Evolutionary conservation across 768 basidiomycete species (phyloP), one percentile per base, ranked within the genome.

Genomic region (Leccinum imitatum): DNA sequence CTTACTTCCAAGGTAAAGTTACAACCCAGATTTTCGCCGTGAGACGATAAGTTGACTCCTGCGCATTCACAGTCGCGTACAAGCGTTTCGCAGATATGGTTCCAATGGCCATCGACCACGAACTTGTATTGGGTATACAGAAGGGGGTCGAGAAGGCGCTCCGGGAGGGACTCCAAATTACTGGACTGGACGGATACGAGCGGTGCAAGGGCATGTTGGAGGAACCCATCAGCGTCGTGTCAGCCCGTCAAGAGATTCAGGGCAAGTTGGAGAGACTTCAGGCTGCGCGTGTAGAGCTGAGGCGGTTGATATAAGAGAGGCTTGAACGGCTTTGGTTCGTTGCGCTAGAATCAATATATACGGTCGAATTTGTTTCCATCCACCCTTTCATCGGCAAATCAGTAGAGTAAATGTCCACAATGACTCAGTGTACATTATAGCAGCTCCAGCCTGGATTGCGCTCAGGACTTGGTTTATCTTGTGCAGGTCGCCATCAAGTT

Each of bases 1-100:
- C 85, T 0, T 90, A 90, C 63, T 90, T 90, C 70, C 86, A 90
- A 78, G 89, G 90, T 87, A 65, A n/a, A 31, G 50, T 37, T 44
- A n/a, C 35, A 30, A 31, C 7, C 31, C 11, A 25, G 2, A 48
- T 8, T 10, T 8, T 3, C 4, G 5, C 3, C 31, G 27, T 54
- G 47, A 17, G 54, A 14, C 2, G 13, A 50, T 13, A 3, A 25
- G 33, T 23, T 52, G 37, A 59, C 47, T 50, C 9, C 9, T 21
- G 31, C 19, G 14, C 21, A 23, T 30, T 41, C 61, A 6, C 58
- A 88, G 81, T 82, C 6, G 72, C 80, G 0, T 80, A 80, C 63
- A 80, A 79, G 60, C 80, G 79, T 0, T 79, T 80, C 48, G 64
- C 67, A 5, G 82, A 82, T 44, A 75, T 76, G 59, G 66, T 81